A percentile compares a stretch with the other conserved stretches of the same genome.
Evolutionary conservation across 2,329 filamentous ascomycete species (phyloP).

Genomic region (Diaporthe sp.): DNA sequence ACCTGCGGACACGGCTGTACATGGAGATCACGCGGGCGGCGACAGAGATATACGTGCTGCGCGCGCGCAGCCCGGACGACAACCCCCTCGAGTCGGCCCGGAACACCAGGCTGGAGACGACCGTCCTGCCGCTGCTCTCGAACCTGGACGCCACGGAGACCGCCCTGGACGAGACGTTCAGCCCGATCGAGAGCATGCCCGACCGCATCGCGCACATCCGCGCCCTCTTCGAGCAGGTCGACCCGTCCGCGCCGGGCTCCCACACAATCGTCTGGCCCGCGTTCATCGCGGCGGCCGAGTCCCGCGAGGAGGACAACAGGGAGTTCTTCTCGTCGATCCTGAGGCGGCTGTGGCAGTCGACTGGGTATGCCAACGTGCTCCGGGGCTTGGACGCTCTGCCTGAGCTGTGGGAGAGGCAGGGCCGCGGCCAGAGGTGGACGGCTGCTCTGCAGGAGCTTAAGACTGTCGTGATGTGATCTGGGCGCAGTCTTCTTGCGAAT

Average conservation of each 20-base stretch:
- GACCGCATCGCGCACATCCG: constrained; percentile 20
- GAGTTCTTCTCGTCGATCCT: constrained; percentile 27
- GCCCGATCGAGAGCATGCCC: constrained; percentile 5
- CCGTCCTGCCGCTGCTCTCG: not conserved
- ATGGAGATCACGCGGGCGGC: constrained; percentile 27
- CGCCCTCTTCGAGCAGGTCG: constrained; percentile 27
- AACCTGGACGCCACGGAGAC: constrained; percentile 13
- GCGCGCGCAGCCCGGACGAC: constrained; percentile 7
- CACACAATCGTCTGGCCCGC: constrained; percentile 35
- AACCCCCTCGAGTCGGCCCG: not conserved
- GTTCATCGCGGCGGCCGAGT: constrained; percentile 32
- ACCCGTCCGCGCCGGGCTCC: constrained; percentile 26
- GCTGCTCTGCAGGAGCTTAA: constrained; percentile 25
- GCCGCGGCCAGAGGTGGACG: constrained; percentile 25
- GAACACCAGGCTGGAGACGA: not conserved
- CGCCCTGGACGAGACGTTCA: constrained; percentile 1
- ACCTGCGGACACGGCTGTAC: constrained; percentile 27
- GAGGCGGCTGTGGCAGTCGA: constrained; percentile 28
- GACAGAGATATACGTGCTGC: constrained; percentile 28
- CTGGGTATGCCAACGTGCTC: constrained; percentile 29
- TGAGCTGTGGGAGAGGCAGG: constrained; percentile 29
- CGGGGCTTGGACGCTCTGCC: constrained; percentile 20
- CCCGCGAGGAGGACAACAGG: constrained; percentile 20
- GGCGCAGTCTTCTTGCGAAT: not conserved
- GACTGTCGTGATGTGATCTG: constrained; percentile 29